Base-by-base conservation (phyloP, 176 grass and related monocot species). In the Eragrostis curvula region DNA sequence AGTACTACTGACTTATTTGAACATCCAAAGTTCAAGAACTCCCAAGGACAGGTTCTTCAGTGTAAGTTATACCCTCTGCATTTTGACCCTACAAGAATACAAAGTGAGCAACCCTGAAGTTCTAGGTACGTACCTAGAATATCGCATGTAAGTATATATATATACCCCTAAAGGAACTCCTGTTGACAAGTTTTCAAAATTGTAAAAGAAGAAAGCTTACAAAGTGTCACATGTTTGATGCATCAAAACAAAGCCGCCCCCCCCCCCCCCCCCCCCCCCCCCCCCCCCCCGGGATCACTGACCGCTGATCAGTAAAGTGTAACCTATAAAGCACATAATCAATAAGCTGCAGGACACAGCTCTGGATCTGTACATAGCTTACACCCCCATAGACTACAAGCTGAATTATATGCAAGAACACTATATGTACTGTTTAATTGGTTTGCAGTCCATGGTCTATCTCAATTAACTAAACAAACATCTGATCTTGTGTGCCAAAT, bases 131-230 rank as follows among this genome's bases (percentile, higher is more conserved):
- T 20, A 20, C 23, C 51, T 52, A 66, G 6, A 77, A 45, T 45
- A 45, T 69, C 55, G 39, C 27, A 85, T 78, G n/a, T 14, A 57
- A 40, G 51, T 47, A 23, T 6, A 57, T n/a, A n/a, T n/a, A n/a
- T n/a, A n/a, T n/a, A n/a, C n/a, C n/a, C 2, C 50, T 28, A 58
- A 5, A 56, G 57, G 10, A 29, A 14, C 25, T 67, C 69, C 24
- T 3, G 48, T 12, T 48, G 60, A 74, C 2, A 81, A 24, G 28
- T 58, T 79, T 14, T 7, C 55, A 65, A 21, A 74, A 81, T 68
- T 25, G 36, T 6, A 68, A 79, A 40, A 67, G 53, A 16, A 21
- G 20, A 79, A 53, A 3, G 12, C 16, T 32, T 77, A 44, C 20
- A 55, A 32, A 5, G 70, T 9, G 20, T 46, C 71, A 69, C 45